These are phyloP conservation scores for Penicillium rolfsii DNA, from an alignment of 2,329 filamentous ascomycete species.

Conservation along the genomic window DNA sequence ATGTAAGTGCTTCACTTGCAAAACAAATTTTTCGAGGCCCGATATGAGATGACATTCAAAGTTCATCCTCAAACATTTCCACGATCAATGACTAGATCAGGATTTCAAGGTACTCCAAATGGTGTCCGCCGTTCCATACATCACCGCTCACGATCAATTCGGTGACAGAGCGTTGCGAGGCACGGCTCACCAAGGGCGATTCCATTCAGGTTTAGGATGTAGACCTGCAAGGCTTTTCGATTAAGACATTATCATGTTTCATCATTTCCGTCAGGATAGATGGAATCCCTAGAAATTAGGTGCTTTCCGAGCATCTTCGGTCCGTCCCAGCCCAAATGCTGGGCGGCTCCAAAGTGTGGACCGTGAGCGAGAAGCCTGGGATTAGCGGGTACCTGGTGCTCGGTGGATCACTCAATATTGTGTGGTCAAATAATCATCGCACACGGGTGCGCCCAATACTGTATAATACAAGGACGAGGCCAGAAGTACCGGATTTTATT, in stretches of 20 bases:
- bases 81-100: background rate
- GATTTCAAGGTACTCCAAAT: background rate
- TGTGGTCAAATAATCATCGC: background rate
- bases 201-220: too few species aligned
- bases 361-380: too few species aligned
- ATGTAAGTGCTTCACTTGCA: background rate
- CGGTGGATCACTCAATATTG: too few species aligned
- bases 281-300: too few species aligned
- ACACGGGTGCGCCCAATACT: background rate
- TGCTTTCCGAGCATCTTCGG: background rate
- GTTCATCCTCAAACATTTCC: background rate
- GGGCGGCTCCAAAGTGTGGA: background rate
- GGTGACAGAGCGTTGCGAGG: too few species aligned
- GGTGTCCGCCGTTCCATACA: background rate
- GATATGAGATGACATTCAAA: background rate
- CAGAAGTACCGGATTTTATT: background rate
- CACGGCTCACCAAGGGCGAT: too few species aligned
- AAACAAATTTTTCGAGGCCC: background rate
- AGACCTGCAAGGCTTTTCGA: too few species aligned
- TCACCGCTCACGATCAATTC: too few species aligned
- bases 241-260: too few species aligned
- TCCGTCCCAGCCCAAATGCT: background rate
- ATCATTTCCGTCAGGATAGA: too few species aligned
- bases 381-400: too few species aligned
- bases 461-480: background rate